Conservation (phyloP, 202 grass and related monocot species). For the Panicum hallii region DNA sequence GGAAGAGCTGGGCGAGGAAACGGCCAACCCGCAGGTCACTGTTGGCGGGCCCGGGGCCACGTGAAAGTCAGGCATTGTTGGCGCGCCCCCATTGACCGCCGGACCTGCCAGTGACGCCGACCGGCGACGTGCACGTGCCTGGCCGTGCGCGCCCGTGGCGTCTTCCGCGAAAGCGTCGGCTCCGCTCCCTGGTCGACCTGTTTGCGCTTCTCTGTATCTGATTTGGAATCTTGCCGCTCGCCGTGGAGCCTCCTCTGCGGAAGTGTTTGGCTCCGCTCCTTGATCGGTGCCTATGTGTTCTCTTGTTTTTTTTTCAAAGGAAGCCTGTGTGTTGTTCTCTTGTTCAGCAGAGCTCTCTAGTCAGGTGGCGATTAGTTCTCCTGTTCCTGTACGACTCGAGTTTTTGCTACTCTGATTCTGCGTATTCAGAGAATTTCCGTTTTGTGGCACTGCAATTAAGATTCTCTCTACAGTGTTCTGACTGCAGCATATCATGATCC, state of each 20-base stretch:
- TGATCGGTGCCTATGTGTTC: not conserved
- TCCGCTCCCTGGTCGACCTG: not conserved
- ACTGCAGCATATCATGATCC: not conserved
- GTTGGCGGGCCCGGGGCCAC: conserved; percentile 31
- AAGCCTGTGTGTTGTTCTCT: not conserved
- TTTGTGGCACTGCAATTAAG: not conserved
- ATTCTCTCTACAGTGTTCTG: not conserved
- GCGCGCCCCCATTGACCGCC: conserved; percentile 34
- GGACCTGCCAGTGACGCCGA: conserved; percentile 23
- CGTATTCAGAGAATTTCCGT: not conserved
- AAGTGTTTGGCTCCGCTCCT: too few relatives aligned
- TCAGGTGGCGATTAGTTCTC: not conserved
- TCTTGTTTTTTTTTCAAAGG: too few relatives aligned
- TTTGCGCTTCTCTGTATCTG: not conserved
- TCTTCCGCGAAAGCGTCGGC: not conserved
- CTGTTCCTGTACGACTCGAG: not conserved
- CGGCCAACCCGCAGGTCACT: conserved; percentile 41
- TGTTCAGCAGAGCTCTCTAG: not conserved
- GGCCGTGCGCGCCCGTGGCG: conserved; percentile 5
- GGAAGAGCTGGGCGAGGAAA: conserved; percentile 28
- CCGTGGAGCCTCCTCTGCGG: not conserved
- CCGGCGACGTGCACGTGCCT: conserved; percentile 34
- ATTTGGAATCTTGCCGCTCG: not conserved
- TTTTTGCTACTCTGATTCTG: not conserved
- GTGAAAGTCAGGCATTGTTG: conserved; percentile 53